Evolutionary conservation across 495 filamentous ascomycete species (phyloP), one percentile per base, ranked within the genome.

Genomic region (Penicillium cinerascens): DNA sequence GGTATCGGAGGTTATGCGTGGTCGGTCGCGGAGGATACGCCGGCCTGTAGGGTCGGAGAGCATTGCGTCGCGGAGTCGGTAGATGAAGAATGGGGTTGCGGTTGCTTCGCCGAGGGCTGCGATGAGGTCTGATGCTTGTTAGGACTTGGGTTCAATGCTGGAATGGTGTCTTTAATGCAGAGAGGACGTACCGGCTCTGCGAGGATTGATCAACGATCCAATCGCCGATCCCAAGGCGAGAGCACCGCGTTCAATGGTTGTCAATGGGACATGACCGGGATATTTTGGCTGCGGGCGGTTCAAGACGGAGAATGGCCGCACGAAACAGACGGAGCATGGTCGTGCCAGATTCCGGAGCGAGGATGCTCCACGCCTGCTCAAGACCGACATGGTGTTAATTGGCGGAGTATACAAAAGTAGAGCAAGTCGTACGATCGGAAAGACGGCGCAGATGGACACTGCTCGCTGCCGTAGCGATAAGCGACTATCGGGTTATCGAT

Each of bases 71-170:
- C 90, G 89, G 13, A 99, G 89, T 44, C 89, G 87, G 75, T 88
- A 83, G 68, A 97, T 91, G 75, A 97, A 97, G 77, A 90, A 96
- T 23, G 95, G 93, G 27, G 91, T 89, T 45, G 91, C 88, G 4
- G 92, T 97, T 35, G 91, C 83, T 78, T 98, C 93, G 64, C 91
- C 95, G 15, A 95, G 84, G 21, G 91, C 80, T 20, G 93, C 95
- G 55, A 98, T 96, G 43, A 98, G 82, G 75, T 98, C 93, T 92
- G 21, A 25, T 15, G 17, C 29, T 27, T 39, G 59, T 47, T 37
- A 49, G 9, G 7, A 42, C 33, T 21, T 22, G 10, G 9, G 18
- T n/a, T n/a, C 38, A 8, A 37, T 37, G 35, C 10, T 37, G 20
- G 20, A 18, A 26, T 16, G n/a, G n/a, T n/a, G 18, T 47, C n/a